A percentile compares a stretch with the other conserved stretches of the same genome.
Conservation (phyloP, 352 stramenopile genomes). For the Pythium volutum region DNA sequence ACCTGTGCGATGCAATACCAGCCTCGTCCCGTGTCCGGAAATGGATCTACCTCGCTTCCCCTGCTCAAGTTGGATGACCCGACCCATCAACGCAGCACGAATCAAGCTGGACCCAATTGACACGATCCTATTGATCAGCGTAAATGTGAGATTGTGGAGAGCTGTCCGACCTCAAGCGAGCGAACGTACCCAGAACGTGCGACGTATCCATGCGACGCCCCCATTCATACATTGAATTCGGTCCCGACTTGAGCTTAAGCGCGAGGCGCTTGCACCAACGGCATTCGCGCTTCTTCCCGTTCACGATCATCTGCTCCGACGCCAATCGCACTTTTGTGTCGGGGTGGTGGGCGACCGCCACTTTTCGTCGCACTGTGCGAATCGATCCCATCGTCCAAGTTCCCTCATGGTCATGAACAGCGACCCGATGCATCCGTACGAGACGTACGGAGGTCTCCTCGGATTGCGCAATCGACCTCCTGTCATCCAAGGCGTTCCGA, state of each 20-base stretch:
- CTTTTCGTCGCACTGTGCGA: background rate
- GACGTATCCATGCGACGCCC: slow-evolving; percentile 22
- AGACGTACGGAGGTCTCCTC: slow-evolving; percentile 31
- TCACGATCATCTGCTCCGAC: slow-evolving; percentile 1
- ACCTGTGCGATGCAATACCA: background rate
- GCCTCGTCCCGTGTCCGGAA: slow-evolving; percentile 11
- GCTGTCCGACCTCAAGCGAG: background rate
- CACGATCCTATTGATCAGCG: background rate
- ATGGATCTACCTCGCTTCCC: background rate
- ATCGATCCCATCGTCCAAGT: background rate
- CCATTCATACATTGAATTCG: background rate
- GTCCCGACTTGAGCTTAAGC: background rate
- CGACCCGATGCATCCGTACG: slow-evolving; percentile 46
- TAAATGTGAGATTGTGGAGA: background rate
- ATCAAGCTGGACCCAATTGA: background rate
- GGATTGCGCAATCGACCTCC: slow-evolving; percentile 7
- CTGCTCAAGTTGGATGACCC: background rate
- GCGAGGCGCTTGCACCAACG: background rate
- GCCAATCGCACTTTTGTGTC: background rate
- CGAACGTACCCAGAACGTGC: slow-evolving; percentile 14
- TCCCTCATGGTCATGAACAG: slow-evolving; percentile 23
- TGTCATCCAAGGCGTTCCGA: slow-evolving; percentile 46
- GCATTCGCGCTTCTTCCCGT: slow-evolving; percentile 24
- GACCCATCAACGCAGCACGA: background rate
- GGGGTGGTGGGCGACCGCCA: background rate